Conservation (phyloP, 139 green algal genomes). For the Chlorella sp. region DNA sequence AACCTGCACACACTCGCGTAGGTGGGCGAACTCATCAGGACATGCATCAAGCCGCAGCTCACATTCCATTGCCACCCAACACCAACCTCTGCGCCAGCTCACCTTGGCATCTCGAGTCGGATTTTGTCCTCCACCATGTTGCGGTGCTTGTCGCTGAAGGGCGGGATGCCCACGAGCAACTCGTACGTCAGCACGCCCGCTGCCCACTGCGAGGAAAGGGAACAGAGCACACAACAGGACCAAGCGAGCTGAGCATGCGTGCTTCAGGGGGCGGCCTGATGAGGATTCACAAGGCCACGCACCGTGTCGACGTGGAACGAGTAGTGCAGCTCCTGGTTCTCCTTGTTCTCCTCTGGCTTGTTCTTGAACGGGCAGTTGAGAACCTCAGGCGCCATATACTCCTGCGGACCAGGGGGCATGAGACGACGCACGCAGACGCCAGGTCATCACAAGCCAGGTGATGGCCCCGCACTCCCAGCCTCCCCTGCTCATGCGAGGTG, state of each 20-base stretch:
- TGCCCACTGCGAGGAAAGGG: slow-evolving; percentile 26
- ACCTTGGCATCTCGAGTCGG: slow-evolving; percentile 26
- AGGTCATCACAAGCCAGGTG: no score
- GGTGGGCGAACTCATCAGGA: no score
- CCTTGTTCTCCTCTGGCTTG: slow-evolving; percentile 62
- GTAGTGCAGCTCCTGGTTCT: slow-evolving; percentile 47
- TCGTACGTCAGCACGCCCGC: slow-evolving; percentile 39
- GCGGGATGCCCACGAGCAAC: slow-evolving; percentile 25
- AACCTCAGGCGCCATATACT: slow-evolving; percentile 60
- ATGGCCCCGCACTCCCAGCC: no score
- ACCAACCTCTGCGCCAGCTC: no score
- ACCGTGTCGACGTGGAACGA: slow-evolving; percentile 40
- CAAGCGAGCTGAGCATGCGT: no score
- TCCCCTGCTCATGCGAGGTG: no score
- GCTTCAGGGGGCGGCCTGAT: no score
- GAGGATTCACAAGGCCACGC: no score
- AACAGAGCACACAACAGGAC: neutral
- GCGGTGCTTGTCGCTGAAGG: slow-evolving; percentile 24
- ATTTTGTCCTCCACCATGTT: slow-evolving; percentile 49
- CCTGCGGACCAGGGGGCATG: neutral
- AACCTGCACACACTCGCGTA: no score
- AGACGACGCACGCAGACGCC: no score
- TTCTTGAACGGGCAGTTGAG: slow-evolving; percentile 64
- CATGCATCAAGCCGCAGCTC: no score
- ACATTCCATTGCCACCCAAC: no score